Evolutionary conservation across 1,284 basidiomycete genomes (phyloP).

Genomic region (Ceratobasidium sp.): DNA sequence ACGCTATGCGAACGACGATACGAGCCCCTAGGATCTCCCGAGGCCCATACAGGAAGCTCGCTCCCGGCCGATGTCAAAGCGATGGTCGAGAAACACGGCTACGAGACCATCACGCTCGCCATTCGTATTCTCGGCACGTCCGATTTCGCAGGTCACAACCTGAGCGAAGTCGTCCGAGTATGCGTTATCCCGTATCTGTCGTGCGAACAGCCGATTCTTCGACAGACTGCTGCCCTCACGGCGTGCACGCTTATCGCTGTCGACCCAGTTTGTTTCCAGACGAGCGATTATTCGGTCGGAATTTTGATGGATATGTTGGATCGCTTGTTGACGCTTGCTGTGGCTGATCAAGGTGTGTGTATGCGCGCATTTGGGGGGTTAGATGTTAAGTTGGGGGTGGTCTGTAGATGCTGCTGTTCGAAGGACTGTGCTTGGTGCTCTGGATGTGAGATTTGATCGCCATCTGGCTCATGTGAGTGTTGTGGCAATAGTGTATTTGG

Average conservation of each 20-base stretch:
- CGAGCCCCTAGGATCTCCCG: slow-evolving; percentile 26
- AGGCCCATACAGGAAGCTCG: slow-evolving; percentile 27
- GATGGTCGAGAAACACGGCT: slow-evolving; percentile 2
- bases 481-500: not conserved
- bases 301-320: slow-evolving; percentile 36
- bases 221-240: slow-evolving; percentile 15
- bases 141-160: slow-evolving; percentile 25
- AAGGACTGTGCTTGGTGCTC: slow-evolving; percentile 82
- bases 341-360: slow-evolving; percentile 31
- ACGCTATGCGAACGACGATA: slow-evolving; percentile 18
- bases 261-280: slow-evolving; percentile 29
- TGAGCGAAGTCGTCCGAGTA: slow-evolving; percentile 30
- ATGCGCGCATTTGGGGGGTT: not conserved
- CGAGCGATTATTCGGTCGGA: slow-evolving; percentile 31
- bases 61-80: slow-evolving; percentile 18
- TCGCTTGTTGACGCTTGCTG: slow-evolving; percentile 27
- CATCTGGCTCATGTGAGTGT: slow-evolving; percentile 89
- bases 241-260: slow-evolving; percentile 28
- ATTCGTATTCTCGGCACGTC: slow-evolving; percentile 21
- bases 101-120: slow-evolving; percentile 16
- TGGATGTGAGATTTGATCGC: slow-evolving; percentile 96
- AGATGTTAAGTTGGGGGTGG: not conserved
- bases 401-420: slow-evolving; percentile 77
- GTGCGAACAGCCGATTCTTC: slow-evolving; percentile 4
- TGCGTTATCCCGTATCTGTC: slow-evolving; percentile 27